phyloP scores from a whole-genome alignment of 129 eudicot species.

The Sambucus nigra region DNA sequence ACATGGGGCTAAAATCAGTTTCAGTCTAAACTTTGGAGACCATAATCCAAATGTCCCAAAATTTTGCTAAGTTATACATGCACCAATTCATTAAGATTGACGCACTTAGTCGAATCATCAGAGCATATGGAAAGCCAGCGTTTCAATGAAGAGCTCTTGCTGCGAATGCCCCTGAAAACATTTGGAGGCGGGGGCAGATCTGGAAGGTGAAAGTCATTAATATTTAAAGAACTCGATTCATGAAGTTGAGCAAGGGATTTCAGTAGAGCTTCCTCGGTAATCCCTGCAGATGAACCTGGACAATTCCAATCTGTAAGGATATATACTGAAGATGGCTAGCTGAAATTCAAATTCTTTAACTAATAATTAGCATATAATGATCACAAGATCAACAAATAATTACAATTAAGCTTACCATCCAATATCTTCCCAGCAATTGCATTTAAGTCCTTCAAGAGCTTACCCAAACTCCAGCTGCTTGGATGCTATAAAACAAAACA shows the following conservation, averaged over 20 bases:
- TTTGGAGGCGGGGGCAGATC: slow-evolving; percentile 68
- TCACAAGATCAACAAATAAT: not conserved
- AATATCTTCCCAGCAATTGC: slow-evolving; percentile 45
- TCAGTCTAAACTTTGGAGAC: too few species aligned
- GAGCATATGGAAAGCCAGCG: slow-evolving; percentile 87
- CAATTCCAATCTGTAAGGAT: slow-evolving; percentile 1
- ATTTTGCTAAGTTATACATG: not conserved
- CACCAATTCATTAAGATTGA: not conserved
- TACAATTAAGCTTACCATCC: slow-evolving; percentile 39
- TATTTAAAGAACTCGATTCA: slow-evolving; percentile 29
- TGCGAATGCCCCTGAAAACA: slow-evolving; percentile 78
- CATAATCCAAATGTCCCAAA: too few species aligned
- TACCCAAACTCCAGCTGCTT: slow-evolving; percentile 56
- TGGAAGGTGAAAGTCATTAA: slow-evolving; percentile 40
- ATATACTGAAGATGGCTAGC: not conserved
- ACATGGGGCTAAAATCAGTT: too few species aligned
- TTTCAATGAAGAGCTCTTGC: slow-evolving; percentile 60
- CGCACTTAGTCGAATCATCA: slow-evolving; percentile 75
- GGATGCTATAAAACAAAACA: slow-evolving; percentile 51
- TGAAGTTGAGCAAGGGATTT: slow-evolving; percentile 52
- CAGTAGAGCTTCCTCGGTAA: slow-evolving; percentile 52
- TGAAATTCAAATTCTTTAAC: not conserved
- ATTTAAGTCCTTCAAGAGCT: slow-evolving; percentile 56
- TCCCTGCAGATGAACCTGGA: slow-evolving; percentile 53
- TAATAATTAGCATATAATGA: not conserved